A percentile compares a stretch with the other conserved stretches of the same genome.
Conservation (phyloP, 352 stramenopile genomes). For the Globisporangium perplexum region DNA sequence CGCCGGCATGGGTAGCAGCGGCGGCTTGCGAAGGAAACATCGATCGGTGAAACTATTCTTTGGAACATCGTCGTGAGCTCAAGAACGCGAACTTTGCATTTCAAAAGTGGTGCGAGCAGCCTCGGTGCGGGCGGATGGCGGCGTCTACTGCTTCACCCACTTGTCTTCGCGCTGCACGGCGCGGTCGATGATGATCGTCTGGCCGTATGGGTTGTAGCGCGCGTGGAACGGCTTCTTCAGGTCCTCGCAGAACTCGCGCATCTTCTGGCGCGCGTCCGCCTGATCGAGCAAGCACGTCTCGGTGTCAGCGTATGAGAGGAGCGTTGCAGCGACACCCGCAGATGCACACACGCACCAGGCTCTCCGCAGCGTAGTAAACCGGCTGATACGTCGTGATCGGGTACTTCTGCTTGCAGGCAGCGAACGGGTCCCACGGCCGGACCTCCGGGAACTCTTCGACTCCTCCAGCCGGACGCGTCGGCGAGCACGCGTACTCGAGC, state of each 20-base stretch:
- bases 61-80: too few relatives aligned
- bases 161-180: constrained; percentile 62
- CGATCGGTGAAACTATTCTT: too few relatives aligned
- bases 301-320: neutral
- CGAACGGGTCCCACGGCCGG: constrained; percentile 92
- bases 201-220: constrained; percentile 91
- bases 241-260: constrained; percentile 94
- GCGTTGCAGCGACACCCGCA: neutral
- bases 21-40: too few relatives aligned
- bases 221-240: constrained; percentile 95
- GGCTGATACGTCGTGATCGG: constrained; percentile 98
- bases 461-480: constrained; percentile 47
- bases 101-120: too few relatives aligned
- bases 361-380: constrained; percentile 96
- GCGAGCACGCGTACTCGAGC: constrained; percentile 93
- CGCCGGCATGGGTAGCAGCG: constrained; percentile 25
- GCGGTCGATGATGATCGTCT: constrained; percentile 78
- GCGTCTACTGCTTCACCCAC: constrained; percentile 22
- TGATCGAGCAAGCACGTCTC: constrained; percentile 9
- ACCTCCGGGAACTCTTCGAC: constrained; percentile 78
- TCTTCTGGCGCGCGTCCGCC: constrained; percentile 91
- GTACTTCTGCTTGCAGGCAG: constrained; percentile 92
- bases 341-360: constrained; percentile 47
- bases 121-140: neutral
- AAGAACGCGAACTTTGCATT: too few relatives aligned